Conservation (phyloP, 129 eudicot genomes). For the Flaveria linearis region DNA sequence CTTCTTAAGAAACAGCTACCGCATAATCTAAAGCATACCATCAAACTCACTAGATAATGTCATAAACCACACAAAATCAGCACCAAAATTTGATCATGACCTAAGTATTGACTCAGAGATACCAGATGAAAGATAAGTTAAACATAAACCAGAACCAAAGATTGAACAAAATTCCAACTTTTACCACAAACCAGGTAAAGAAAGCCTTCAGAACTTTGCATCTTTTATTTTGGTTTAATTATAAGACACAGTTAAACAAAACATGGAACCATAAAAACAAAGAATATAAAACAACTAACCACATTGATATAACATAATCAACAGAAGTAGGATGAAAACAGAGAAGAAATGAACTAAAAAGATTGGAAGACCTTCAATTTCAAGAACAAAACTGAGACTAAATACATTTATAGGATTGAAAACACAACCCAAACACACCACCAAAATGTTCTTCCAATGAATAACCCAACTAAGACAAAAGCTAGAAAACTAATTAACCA, state of each 20-base stretch:
- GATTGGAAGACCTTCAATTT: conserved; percentile 5
- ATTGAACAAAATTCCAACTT: neutral
- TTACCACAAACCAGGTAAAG: neutral
- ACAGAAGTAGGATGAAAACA: neutral
- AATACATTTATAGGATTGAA: conserved; percentile 21
- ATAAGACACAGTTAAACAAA: neutral
- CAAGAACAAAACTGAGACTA: conserved; percentile 33
- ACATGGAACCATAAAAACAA: neutral
- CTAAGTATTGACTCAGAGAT: neutral
- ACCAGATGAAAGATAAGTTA: neutral
- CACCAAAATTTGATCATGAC: neutral
- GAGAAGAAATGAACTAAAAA: neutral
- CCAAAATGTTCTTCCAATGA: conserved; percentile 22
- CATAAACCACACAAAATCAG: neutral
- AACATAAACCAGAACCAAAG: neutral
- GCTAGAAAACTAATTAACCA: conserved; percentile 25
- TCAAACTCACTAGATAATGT: neutral
- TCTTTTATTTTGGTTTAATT: neutral
- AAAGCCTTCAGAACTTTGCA: neutral
- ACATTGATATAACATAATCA: conserved; percentile 7
- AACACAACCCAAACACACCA: conserved; percentile 22
- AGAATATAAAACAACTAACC: neutral
- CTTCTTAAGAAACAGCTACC: neutral
- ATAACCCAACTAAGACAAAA: conserved; percentile 14
- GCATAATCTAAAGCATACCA: neutral